A percentile compares a stretch with the other conserved stretches of the same genome.
Evolutionary conservation across 1,284 basidiomycete genomes (phyloP).

Genomic region (Kalmanozyma brasiliensis): DNA sequence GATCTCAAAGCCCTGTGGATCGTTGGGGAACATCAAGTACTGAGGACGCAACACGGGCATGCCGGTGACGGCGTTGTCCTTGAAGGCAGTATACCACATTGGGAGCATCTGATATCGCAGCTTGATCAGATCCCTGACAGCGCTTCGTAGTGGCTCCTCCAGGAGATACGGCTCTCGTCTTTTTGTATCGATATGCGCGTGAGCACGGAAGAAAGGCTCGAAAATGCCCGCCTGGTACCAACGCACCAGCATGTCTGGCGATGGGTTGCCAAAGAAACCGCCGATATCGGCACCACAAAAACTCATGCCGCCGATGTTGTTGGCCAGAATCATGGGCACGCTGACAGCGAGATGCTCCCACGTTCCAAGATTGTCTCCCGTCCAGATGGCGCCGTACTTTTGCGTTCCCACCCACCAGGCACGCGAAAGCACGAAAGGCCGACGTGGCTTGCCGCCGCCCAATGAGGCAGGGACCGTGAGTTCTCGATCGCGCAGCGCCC

Average conservation of each 20-base stretch:
- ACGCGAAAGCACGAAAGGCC: conserved; percentile 92
- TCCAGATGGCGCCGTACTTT: conserved; percentile 97
- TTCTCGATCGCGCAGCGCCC: conserved; percentile 82
- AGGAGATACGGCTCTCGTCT: conserved; percentile 93
- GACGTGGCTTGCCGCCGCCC: conserved; percentile 52
- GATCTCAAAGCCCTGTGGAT: conserved; percentile 82
- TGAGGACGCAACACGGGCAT: conserved; percentile 74
- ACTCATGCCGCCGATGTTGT: conserved; percentile 90
- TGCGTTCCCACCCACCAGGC: conserved; percentile 96
- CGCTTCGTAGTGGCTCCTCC: conserved; percentile 85
- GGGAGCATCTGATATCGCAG: conserved; percentile 89
- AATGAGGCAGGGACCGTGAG: conserved; percentile 74
- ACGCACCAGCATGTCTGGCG: conserved; percentile 90
- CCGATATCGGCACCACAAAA: conserved; percentile 95
- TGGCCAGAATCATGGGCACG: conserved; percentile 90
- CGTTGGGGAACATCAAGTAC: conserved; percentile 89
- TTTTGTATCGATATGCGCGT: conserved; percentile 98
- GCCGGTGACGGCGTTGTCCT: conserved; percentile 58
- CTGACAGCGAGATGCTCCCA: conserved; percentile 98
- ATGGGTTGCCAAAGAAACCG: conserved; percentile 97
- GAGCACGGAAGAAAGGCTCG: conserved; percentile 97
- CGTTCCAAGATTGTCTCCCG: conserved; percentile 94
- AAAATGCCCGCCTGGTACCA: conserved; percentile 98
- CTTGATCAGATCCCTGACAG: conserved; percentile 81
- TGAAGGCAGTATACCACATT: conserved; percentile 96